These are phyloP conservation scores for Epichloe sylvatica DNA, from an alignment of 2,329 filamentous ascomycete species.

Conservation along the genomic window DNA sequence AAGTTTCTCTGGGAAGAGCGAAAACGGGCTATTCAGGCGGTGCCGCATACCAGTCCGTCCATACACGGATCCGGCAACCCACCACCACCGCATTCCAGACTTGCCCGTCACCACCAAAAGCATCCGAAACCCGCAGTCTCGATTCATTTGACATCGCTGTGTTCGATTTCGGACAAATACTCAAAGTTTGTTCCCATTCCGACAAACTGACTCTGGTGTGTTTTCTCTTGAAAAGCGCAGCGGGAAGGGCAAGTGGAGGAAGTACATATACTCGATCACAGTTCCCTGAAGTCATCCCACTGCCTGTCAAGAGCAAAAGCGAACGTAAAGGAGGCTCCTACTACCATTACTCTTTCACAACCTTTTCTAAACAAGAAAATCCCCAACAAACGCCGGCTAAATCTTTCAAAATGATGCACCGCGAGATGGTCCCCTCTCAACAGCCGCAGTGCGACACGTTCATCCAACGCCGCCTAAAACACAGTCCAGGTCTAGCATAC, in stretches of 20 bases:
- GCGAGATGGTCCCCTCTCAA: constrained; percentile 17
- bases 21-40: constrained; percentile 3
- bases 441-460: constrained; percentile 16
- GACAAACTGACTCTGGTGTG: background rate
- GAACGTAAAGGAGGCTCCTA: background rate
- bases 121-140: background rate
- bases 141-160: constrained; percentile 1
- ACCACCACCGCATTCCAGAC: constrained; percentile 3
- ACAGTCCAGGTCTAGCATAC: constrained; percentile 37
- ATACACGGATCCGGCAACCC: constrained; percentile 4
- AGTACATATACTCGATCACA: constrained; percentile 4
- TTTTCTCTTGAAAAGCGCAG: background rate
- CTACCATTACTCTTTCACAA: background rate
- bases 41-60: constrained; percentile 5
- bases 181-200: background rate
- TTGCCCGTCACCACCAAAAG: background rate
- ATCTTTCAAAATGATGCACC: constrained; percentile 19
- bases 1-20: constrained; percentile 1
- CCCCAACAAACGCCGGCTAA: background rate
- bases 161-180: background rate
- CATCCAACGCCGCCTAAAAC: constrained; percentile 21
- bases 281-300: background rate
- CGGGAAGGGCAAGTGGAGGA: background rate
- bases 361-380: background rate
- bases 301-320: background rate